phyloP scores from a whole-genome alignment of 202 grass and related monocot species.

The Brachypodium distachyon region DNA sequence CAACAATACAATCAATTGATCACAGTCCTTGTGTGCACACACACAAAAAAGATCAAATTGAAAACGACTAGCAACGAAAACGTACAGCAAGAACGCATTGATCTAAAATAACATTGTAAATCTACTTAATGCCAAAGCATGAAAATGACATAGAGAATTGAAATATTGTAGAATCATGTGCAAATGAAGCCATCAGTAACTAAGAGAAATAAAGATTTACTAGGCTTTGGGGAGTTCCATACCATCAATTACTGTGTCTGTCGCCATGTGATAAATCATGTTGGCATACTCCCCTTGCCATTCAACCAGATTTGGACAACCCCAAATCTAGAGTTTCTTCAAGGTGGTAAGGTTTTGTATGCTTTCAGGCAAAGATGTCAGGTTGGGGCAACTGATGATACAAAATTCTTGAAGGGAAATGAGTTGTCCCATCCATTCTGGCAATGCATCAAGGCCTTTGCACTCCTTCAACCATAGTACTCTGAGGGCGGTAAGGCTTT shows the following conservation, averaged over 20 bases:
- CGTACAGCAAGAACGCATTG: neutral
- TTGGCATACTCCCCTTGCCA: neutral
- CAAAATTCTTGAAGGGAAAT: neutral
- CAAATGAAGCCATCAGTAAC: neutral
- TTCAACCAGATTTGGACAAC: neutral
- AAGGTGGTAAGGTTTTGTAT: neutral
- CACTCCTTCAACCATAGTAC: neutral
- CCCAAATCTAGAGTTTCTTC: neutral
- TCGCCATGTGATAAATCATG: neutral
- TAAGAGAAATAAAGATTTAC: neutral
- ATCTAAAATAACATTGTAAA: neutral
- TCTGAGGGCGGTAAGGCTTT: neutral
- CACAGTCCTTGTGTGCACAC: neutral
- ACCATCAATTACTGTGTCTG: neutral
- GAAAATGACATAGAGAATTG: neutral
- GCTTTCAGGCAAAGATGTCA: constrained; percentile 10
- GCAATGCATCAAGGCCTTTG: neutral
- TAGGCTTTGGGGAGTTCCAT: neutral
- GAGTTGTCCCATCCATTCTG: constrained; percentile 3
- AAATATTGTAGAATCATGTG: neutral
- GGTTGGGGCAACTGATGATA: neutral
- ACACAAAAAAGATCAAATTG: neutral
- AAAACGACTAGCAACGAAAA: neutral
- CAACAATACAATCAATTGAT: neutral
- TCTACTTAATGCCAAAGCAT: neutral